These are phyloP conservation scores for Trichoderma brevicompactum DNA, from an alignment of 2,329 filamentous ascomycete species.

Conservation along the genomic window DNA sequence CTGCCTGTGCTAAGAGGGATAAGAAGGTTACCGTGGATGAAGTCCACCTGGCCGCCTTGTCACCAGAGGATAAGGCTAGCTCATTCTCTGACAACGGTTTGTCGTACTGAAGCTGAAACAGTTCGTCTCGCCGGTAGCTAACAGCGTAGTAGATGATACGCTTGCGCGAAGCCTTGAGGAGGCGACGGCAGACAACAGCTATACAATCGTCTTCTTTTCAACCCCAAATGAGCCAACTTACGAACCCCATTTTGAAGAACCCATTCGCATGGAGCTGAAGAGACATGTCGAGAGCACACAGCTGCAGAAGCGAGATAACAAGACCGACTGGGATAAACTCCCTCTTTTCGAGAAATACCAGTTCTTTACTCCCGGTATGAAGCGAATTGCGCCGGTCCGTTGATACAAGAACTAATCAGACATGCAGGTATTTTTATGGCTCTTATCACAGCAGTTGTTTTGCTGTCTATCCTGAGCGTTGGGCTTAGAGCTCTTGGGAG, in stretches of 20 bases:
- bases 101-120: background rate
- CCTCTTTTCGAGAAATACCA: slow-evolving; percentile 90
- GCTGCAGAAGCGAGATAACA: slow-evolving; percentile 46
- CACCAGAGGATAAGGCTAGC: slow-evolving; percentile 48
- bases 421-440: slow-evolving; percentile 83
- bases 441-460: slow-evolving; percentile 69
- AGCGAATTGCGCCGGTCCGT: background rate
- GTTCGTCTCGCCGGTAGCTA: background rate
- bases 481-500: slow-evolving; percentile 77
- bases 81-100: slow-evolving; percentile 53
- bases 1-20: slow-evolving; percentile 50
- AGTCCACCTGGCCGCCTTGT: slow-evolving; percentile 48
- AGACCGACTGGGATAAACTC: slow-evolving; percentile 47
- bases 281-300: slow-evolving; percentile 50
- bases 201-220: slow-evolving; percentile 78
- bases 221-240: slow-evolving; percentile 64
- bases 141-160: slow-evolving; percentile 49
- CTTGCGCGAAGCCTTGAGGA: slow-evolving; percentile 55
- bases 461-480: slow-evolving; percentile 77
- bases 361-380: slow-evolving; percentile 82
- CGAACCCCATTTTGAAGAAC: slow-evolving; percentile 65
- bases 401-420: slow-evolving; percentile 26
- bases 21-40: slow-evolving; percentile 47
- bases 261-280: slow-evolving; percentile 75
- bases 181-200: slow-evolving; percentile 51